phyloP scores from a whole-genome alignment of 306 rosid genomes.

The Astragalus glycyphyllos region DNA sequence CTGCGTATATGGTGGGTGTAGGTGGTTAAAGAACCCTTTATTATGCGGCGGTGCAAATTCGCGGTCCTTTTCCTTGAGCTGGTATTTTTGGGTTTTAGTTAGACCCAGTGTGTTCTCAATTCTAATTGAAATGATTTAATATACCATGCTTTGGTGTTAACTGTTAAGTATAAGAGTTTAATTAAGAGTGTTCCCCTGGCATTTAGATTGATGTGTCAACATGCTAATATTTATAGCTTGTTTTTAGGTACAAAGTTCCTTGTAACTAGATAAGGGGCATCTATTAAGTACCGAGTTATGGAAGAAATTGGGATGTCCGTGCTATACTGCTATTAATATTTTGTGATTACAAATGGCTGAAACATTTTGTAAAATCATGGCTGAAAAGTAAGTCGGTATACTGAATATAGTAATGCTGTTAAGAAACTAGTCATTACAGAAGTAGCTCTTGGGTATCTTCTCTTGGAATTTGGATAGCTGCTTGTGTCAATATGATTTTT shows the following conservation, averaged over 20 bases:
- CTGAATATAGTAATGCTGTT: neutral
- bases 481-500: neutral
- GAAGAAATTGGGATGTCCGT: too few relatives aligned
- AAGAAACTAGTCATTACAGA: neutral
- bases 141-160: neutral
- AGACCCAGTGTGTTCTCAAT: neutral
- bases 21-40: too few relatives aligned
- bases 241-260: neutral
- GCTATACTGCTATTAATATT: neutral
- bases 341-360: neutral
- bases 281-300: too few relatives aligned
- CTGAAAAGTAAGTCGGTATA: neutral
- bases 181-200: neutral
- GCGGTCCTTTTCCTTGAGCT: neutral
- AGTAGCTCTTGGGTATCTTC: neutral
- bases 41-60: too few relatives aligned
- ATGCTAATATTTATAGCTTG: neutral
- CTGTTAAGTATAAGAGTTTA: neutral
- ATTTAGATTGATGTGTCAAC: constrained; percentile 29
- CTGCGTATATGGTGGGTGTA: neutral
- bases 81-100: neutral
- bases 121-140: neutral
- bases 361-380: neutral
- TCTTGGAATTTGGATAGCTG: neutral
- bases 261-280: constrained; percentile 6